phyloP scores from a whole-genome alignment of 805 yeast species.

The Candida boleticola region DNA sequence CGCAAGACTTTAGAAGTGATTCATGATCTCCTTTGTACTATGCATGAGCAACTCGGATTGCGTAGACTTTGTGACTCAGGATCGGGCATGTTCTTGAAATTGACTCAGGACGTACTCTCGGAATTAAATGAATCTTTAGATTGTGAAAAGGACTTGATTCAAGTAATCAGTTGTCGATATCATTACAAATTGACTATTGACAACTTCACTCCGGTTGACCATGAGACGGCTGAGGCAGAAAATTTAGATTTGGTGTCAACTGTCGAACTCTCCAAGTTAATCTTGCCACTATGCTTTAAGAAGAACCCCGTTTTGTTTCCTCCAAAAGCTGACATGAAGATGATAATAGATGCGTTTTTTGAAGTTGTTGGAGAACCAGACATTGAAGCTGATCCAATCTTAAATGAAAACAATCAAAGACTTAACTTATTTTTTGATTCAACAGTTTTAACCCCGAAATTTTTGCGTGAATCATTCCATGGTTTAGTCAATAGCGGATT shows the following conservation, averaged over 20 bases:
- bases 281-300: slow-evolving; percentile 54
- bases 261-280: slow-evolving; percentile 41
- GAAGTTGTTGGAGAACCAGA: slow-evolving; percentile 72
- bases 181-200: slow-evolving; percentile 64
- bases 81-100: slow-evolving; percentile 57
- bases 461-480: slow-evolving; percentile 49
- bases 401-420: slow-evolving; percentile 45
- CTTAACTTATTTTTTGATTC: slow-evolving; percentile 48
- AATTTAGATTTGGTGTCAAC: slow-evolving; percentile 29
- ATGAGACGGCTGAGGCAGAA: slow-evolving; percentile 38
- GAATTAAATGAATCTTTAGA: slow-evolving; percentile 41
- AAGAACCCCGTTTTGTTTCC: slow-evolving; percentile 58
- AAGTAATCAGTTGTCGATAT: slow-evolving; percentile 74
- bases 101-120: slow-evolving; percentile 55
- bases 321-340: slow-evolving; percentile 70
- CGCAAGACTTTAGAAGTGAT: not conserved
- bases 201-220: slow-evolving; percentile 64
- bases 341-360: slow-evolving; percentile 66
- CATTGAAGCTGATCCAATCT: slow-evolving; percentile 34
- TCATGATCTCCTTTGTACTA: slow-evolving; percentile 4
- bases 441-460: slow-evolving; percentile 40
- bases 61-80: slow-evolving; percentile 67
- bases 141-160: slow-evolving; percentile 66
- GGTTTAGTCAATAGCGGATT: slow-evolving; percentile 42
- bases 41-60: slow-evolving; percentile 75